Base-by-base conservation (phyloP, 306 rosid species). In the Sindora glabra region DNA sequence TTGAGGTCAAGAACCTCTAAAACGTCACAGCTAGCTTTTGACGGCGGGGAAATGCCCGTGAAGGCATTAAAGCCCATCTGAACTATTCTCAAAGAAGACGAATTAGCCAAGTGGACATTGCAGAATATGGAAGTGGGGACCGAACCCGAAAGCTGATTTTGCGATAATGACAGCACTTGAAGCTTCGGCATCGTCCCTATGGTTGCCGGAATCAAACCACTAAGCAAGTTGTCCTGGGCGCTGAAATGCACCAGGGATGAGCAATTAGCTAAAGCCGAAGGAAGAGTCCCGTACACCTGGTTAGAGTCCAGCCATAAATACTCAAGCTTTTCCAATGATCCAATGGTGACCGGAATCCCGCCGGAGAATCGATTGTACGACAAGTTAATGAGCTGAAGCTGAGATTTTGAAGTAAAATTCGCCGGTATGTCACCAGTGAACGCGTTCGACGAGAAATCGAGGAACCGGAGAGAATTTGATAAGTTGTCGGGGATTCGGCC, bases 201-300 rank as follows among this genome's bases (percentile, higher is more conserved):
- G 0, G 91, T 77, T 22, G 79, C 67, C 61, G 96, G 95, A 25
- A 89, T 51, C 59, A 86, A 34, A 36, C 96, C 96, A 7, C 75
- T 59, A 11, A 89, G 81, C 21, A 33, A 52, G 62, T 89, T 89
- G 17, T 68, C 81, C 48, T 65, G 89, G 9, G 79, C 91, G 65
- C 84, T 83, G 0, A 89, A 47, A 46, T 81, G 82, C 2, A 81
- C 66, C 48, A 89, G 76, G 23, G 78, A 70, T 56, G 92, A 57
- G 45, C 91, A 89, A 73, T 89, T 89, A 0, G 80, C 69, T 1
- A 89, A 30, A 0, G 91, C 91, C 8, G 95, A 83, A 27, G 97
- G 97, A 5, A 89, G 65, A 1, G 89, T 83, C 3, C 97, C 95
- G 26, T 55, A 56, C 2, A 89, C 14, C 14, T 3, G 21, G 62